Percentiles rank a stretch among this genome's conserved stretches.
Conservation (phyloP, 352 stramenopile genomes). For the Phytophthora pluvialis region DNA sequence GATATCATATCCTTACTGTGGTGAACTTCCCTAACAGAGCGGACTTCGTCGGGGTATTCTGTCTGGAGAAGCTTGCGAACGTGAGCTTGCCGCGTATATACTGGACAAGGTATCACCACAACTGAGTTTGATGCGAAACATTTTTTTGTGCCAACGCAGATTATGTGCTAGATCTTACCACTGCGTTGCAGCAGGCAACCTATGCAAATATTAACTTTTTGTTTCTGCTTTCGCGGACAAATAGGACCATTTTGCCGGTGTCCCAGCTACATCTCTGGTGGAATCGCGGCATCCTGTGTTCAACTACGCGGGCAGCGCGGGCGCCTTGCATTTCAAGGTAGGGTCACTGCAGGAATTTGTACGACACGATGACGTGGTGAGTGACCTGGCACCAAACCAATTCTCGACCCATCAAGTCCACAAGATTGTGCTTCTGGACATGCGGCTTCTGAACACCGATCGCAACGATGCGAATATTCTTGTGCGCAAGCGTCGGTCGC, state of each 20-base stretch:
- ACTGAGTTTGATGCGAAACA: constrained; percentile 3
- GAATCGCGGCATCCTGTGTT: constrained; percentile 81
- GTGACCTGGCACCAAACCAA: constrained; percentile 92
- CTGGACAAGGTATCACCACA: constrained; percentile 82
- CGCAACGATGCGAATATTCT: constrained; percentile 98
- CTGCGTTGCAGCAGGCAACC: not conserved
- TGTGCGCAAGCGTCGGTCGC: constrained; percentile 80
- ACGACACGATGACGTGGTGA: constrained; percentile 93
- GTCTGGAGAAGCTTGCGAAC: constrained; percentile 96
- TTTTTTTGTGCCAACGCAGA: constrained; percentile 3
- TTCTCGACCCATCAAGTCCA: constrained; percentile 94
- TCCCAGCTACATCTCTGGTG: constrained; percentile 81
- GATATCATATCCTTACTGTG: not conserved
- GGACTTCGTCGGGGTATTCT: constrained; percentile 92
- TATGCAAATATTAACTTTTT: constrained; percentile 26
- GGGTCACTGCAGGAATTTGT: constrained; percentile 98
- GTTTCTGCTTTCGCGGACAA: constrained; percentile 30
- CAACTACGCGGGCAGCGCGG: constrained; percentile 61
- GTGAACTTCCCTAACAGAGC: constrained; percentile 41
- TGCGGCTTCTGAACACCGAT: constrained; percentile 98
- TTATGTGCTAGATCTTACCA: not conserved
- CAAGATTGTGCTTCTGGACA: constrained; percentile 99
- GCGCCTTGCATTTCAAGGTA: constrained; percentile 89
- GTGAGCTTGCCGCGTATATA: constrained; percentile 98
- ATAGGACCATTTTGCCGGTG: constrained; percentile 87